These are phyloP conservation scores for Eucalyptus erythrocorys DNA, from an alignment of 345 rosid genomes.

Conservation along the genomic window DNA sequence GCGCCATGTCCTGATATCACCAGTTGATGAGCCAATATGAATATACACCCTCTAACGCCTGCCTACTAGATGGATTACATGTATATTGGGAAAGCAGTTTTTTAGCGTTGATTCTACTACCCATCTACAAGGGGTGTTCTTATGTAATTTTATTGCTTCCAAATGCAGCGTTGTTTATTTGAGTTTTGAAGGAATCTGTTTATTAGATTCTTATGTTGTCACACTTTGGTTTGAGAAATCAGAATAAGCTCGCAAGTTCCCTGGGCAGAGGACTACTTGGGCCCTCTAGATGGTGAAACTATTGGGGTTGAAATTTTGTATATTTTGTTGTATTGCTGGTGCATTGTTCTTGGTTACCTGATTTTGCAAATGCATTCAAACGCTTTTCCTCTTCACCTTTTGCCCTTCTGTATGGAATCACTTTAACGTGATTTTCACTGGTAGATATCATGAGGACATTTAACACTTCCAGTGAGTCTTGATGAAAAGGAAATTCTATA, in stretches of 20 bases:
- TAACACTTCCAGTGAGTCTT: not conserved
- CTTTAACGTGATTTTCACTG: not conserved
- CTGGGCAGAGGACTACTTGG: not conserved
- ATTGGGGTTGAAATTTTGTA: not conserved
- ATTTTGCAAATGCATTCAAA: not conserved
- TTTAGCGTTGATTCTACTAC: not conserved
- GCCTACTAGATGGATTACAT: not conserved
- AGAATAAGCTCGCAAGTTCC: not conserved
- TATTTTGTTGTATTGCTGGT: not conserved
- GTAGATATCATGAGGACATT: not conserved
- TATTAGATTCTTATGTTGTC: not conserved
- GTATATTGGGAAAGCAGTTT: not conserved
- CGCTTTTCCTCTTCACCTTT: not conserved
- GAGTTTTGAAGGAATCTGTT: not conserved
- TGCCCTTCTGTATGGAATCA: not conserved
- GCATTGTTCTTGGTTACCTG: not conserved
- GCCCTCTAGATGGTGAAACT: not conserved
- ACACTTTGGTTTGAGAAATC: not conserved
- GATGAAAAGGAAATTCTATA: not conserved
- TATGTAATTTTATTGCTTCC: not conserved
- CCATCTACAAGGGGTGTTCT: not conserved
- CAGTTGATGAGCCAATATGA: not conserved
- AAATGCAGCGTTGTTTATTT: not conserved
- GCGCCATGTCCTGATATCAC: not conserved
- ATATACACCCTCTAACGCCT: not conserved